Percentiles rank a stretch among this genome's conserved stretches.
These are phyloP conservation scores for Venturia oleaginea DNA, from an alignment of 2,329 filamentous ascomycete genomes.

Conservation along the genomic window DNA sequence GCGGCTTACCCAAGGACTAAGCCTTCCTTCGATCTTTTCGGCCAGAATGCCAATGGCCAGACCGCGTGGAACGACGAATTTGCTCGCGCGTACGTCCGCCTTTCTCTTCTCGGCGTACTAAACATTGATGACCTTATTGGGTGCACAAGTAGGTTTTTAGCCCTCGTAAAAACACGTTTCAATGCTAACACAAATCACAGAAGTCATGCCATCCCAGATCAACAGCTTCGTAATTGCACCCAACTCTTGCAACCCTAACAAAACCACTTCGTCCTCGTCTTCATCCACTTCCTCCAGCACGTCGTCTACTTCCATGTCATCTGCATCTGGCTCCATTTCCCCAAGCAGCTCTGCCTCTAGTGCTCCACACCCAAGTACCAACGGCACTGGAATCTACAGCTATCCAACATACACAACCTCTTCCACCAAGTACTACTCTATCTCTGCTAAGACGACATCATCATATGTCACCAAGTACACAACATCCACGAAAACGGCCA, in stretches of 20 bases:
- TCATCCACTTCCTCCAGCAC: neutral
- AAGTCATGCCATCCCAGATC: constrained; percentile 1
- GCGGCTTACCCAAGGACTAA: neutral
- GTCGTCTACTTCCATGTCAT: neutral
- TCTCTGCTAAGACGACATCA: neutral
- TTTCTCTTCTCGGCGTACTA: constrained; percentile 20
- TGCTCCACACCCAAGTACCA: neutral
- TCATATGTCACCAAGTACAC: constrained; percentile 3
- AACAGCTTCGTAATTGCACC: neutral
- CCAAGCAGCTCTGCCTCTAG: neutral
- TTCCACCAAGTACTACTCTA: constrained; percentile 1
- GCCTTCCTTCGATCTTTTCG: constrained; percentile 8
- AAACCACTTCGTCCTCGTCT: neutral
- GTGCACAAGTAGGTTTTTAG: constrained; percentile 18
- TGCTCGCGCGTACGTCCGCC: constrained; percentile 18
- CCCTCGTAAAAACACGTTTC: neutral
- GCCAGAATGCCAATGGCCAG: constrained; percentile 2
- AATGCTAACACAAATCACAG: neutral
- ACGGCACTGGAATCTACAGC: neutral
- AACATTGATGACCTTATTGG: constrained; percentile 21
- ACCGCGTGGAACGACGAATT: constrained; percentile 15
- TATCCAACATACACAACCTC: neutral
- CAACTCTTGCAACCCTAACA: neutral
- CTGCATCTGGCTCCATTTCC: neutral
- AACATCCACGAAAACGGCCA: neutral